phyloP scores from a whole-genome alignment of 768 basidiomycete species.

The Kwoniella dejecticola region DNA sequence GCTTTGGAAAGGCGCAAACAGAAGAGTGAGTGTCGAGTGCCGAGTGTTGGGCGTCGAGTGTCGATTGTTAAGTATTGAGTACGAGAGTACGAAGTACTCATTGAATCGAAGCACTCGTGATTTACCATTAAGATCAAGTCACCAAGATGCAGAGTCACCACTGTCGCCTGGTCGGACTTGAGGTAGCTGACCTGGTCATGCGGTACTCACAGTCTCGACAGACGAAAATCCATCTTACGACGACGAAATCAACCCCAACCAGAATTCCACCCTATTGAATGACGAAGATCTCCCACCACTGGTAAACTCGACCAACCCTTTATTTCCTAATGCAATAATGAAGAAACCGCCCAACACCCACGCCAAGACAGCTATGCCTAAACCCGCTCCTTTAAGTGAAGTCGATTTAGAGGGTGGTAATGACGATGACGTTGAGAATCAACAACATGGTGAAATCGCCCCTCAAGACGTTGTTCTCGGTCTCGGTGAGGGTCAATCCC shows the following conservation, averaged over 20 bases:
- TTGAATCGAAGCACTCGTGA: no score
- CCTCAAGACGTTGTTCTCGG: no score
- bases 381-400: neutral
- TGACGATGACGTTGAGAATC: neutral
- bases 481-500: no score
- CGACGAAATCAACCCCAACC: slow-evolving; percentile 16
- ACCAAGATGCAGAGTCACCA: no score
- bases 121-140: no score
- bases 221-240: slow-evolving; percentile 40
- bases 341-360: slow-evolving; percentile 46
- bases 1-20: slow-evolving; percentile 39
- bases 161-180: neutral
- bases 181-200: neutral
- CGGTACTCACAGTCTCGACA: slow-evolving; percentile 21
- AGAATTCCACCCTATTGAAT: slow-evolving; percentile 4
- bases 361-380: slow-evolving; percentile 25
- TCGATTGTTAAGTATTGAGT: neutral
- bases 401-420: neutral
- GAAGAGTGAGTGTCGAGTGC: slow-evolving; percentile 35
- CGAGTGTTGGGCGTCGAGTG: neutral
- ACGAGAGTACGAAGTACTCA: no score
- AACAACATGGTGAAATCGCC: neutral
- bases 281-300: slow-evolving; percentile 41
- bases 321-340: slow-evolving; percentile 47
- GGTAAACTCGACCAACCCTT: slow-evolving; percentile 43